phyloP scores from a whole-genome alignment of 768 basidiomycete genomes.

The Fistulinella prunicolor region DNA sequence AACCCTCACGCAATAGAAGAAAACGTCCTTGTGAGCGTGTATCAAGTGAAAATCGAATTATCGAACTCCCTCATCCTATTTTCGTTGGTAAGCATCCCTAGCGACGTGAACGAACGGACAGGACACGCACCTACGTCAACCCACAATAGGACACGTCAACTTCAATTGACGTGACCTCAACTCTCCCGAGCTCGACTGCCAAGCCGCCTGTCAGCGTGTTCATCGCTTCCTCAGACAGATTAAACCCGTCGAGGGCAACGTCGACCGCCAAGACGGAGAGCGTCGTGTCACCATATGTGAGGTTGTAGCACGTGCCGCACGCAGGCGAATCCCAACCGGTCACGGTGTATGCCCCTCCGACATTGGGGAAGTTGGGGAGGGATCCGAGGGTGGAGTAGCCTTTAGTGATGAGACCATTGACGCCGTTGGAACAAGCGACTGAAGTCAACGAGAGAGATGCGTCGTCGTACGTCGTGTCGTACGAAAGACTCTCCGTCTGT shows the following conservation, averaged over 20 bases:
- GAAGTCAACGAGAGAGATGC: constrained; percentile 10
- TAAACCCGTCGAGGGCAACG: background rate
- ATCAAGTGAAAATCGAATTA: too few species aligned
- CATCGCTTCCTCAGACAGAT: background rate
- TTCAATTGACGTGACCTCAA: background rate
- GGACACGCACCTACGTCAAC: background rate
- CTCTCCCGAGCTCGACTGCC: background rate
- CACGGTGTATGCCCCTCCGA: constrained; percentile 35
- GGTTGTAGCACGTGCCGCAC: constrained; percentile 35
- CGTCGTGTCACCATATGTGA: constrained; percentile 25
- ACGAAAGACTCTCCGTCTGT: constrained; percentile 21
- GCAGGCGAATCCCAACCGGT: constrained; percentile 26
- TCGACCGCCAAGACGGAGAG: constrained; percentile 31
- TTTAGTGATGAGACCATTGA: constrained; percentile 28
- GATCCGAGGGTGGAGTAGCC: constrained; percentile 34
- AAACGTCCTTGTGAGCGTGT: background rate
- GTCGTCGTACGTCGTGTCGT: constrained; percentile 33
- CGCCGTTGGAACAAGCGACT: constrained; percentile 35
- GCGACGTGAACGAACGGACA: too few species aligned
- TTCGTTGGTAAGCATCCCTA: too few species aligned
- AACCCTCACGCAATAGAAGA: too few species aligned
- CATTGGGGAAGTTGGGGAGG: constrained; percentile 30
- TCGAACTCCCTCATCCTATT: too few species aligned
- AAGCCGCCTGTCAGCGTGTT: background rate
- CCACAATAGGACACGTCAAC: background rate